Percentiles rank a stretch among this genome's conserved stretches.
Evolutionary conservation across 345 rosid species (phyloP).

Genomic region (Eucalyptus regnans): DNA sequence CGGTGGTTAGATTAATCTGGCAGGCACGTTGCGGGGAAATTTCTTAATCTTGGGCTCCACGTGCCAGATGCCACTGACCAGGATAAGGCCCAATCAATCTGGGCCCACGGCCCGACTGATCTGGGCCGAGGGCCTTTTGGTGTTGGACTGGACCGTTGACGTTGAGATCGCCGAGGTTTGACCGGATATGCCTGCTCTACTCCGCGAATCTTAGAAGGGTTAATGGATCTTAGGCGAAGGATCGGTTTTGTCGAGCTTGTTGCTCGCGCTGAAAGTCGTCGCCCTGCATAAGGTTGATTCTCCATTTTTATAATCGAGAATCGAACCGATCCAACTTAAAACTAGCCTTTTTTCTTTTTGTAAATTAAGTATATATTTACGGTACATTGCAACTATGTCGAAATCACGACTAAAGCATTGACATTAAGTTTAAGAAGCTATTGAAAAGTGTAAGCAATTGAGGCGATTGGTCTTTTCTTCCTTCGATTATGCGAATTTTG

Average conservation of each 20-base stretch:
- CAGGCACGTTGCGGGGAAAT: not conserved
- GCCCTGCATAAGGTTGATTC: not conserved
- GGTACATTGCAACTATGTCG: not conserved
- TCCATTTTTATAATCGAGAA: not conserved
- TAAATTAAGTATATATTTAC: not conserved
- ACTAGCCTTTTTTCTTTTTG: not conserved
- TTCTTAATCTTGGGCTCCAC: not conserved
- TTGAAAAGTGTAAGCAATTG: accelerated
- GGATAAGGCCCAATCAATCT: not conserved
- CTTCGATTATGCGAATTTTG: not conserved
- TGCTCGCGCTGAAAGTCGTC: not conserved
- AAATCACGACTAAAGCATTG: not conserved
- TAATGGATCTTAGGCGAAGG: not conserved
- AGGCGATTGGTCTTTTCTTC: not conserved
- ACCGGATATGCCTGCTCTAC: not conserved
- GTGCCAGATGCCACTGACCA: not conserved
- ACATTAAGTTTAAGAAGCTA: not conserved
- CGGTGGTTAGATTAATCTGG: not conserved
- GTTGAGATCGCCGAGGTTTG: not conserved
- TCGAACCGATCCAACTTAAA: not conserved
- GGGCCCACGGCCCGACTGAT: not conserved
- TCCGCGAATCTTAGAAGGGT: not conserved
- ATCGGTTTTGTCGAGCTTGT: not conserved
- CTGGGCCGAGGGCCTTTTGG: not conserved
- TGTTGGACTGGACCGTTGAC: not conserved